Conservation (phyloP, 179 eudicot genomes). For the Beta macrorhiza region DNA sequence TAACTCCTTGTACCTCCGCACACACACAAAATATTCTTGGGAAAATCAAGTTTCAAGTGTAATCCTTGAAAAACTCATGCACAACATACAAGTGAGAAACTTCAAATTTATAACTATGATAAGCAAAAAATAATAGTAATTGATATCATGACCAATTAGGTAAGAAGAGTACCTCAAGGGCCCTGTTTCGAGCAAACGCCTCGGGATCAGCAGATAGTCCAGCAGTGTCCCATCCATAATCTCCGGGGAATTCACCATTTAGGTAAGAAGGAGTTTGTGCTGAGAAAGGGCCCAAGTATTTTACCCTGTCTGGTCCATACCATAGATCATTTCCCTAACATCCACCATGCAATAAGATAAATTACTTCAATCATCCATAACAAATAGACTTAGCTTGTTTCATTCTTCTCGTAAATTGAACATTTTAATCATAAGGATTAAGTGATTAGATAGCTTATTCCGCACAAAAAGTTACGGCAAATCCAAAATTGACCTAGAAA, state of each 20-base stretch:
- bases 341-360: neutral
- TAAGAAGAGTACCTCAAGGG: conserved; percentile 70
- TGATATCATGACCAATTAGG: neutral
- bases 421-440: no score
- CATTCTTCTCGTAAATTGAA: no score
- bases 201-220: conserved; percentile 91
- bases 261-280: conserved; percentile 88
- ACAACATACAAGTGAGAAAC: no score
- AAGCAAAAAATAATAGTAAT: neutral
- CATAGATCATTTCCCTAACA: conserved; percentile 62
- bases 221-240: conserved; percentile 96
- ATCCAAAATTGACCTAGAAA: no score
- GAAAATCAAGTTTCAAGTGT: neutral
- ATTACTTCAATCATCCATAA: neutral
- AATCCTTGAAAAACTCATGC: no score
- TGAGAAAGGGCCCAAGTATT: conserved; percentile 80
- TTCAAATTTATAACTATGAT: no score
- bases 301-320: conserved; percentile 88
- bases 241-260: conserved; percentile 85
- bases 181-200: conserved; percentile 84
- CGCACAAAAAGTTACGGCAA: no score
- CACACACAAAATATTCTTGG: no score
- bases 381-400: neutral
- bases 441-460: no score
- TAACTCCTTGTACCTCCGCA: no score